Evolutionary conservation across 805 yeast genomes (phyloP).

Genomic region (Kluyveromyces nonfermentans): DNA sequence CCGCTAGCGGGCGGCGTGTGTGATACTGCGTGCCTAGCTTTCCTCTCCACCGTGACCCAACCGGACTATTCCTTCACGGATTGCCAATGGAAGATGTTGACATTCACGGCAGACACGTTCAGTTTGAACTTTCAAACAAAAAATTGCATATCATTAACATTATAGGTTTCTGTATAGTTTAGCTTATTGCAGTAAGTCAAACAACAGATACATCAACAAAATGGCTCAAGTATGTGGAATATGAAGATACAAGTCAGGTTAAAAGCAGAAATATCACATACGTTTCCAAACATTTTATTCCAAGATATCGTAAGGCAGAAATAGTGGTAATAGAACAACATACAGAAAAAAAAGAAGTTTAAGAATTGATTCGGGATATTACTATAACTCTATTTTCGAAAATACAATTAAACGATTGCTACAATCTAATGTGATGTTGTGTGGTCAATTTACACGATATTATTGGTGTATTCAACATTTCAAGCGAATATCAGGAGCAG

Average conservation of each 20-base stretch:
- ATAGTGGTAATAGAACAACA: not conserved
- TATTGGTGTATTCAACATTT: too few relatives aligned
- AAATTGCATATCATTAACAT: not conserved
- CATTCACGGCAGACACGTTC: not conserved
- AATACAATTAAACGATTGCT: too few relatives aligned
- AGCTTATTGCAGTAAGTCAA: not conserved
- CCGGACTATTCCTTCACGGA: not conserved
- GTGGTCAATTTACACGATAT: too few relatives aligned
- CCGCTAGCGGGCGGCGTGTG: not conserved
- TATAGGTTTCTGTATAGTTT: not conserved
- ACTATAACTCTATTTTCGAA: too few relatives aligned
- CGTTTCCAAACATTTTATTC: too few relatives aligned
- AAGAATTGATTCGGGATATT: not conserved
- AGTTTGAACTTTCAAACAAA: not conserved
- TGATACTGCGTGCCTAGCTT: not conserved
- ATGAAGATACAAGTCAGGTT: not conserved
- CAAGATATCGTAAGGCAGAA: not conserved
- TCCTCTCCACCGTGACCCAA: not conserved
- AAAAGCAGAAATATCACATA: not conserved
- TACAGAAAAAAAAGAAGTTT: not conserved
- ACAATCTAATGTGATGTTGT: too few relatives aligned
- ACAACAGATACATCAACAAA: slow-evolving; percentile 4
- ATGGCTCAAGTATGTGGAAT: slow-evolving; percentile 5
- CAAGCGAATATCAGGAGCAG: too few relatives aligned
- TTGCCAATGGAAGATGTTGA: not conserved